Evolutionary conservation across 352 stramenopile genomes (phyloP).

Genomic region (Pythium sukuiense): DNA sequence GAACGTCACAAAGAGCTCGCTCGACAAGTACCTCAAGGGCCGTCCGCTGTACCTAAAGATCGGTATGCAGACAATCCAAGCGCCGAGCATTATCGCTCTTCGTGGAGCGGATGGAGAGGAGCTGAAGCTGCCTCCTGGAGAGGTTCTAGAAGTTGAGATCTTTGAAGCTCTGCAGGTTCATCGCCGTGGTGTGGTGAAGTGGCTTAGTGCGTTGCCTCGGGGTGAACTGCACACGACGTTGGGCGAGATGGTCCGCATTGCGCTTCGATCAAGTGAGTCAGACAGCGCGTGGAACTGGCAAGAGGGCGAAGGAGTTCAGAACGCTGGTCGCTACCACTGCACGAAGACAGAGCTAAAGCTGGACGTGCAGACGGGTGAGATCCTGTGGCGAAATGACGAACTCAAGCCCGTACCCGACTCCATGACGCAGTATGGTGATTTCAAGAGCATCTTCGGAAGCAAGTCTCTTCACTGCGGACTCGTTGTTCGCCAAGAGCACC

Average conservation of each 20-base stretch:
- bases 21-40: constrained; percentile 87
- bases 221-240: constrained; percentile 33
- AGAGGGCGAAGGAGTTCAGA: constrained; percentile 50
- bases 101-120: constrained; percentile 52
- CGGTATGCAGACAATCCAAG: constrained; percentile 86
- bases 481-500: constrained; percentile 82
- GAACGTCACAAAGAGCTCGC: constrained; percentile 73
- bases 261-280: constrained; percentile 58
- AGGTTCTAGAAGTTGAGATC: constrained; percentile 86
- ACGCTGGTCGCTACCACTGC: constrained; percentile 70
- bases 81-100: constrained; percentile 77
- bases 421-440: constrained; percentile 89
- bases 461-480: constrained; percentile 88
- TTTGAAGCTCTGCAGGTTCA: constrained; percentile 86
- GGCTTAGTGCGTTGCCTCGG: constrained; percentile 37
- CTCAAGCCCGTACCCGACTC: constrained; percentile 89
- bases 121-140: constrained; percentile 68
- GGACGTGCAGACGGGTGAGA: constrained; percentile 85
- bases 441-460: constrained; percentile 81
- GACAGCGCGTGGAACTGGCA: constrained; percentile 64
- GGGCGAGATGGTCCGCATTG: constrained; percentile 70
- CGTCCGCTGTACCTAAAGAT: constrained; percentile 87
- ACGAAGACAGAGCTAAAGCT: constrained; percentile 81
- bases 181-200: constrained; percentile 73
- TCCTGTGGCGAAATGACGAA: constrained; percentile 90